phyloP scores from a whole-genome alignment of 139 green algal species.

The Micractinium sp. region DNA sequence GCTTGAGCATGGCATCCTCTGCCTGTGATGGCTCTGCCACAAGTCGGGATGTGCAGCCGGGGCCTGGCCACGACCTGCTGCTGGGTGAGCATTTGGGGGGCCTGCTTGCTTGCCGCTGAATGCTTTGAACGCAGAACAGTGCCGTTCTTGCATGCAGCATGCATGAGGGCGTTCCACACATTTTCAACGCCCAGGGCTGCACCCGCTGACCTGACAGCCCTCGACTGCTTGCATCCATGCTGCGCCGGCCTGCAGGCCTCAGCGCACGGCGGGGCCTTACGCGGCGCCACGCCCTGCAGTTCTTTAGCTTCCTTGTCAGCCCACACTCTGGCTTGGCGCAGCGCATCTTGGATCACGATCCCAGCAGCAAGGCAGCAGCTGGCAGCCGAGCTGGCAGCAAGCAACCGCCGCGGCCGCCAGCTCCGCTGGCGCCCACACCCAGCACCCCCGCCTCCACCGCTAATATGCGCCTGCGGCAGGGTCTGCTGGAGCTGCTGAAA shows the following conservation, averaged over 20 bases:
- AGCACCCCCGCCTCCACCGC: background rate
- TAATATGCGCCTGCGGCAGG: slow-evolving; percentile 22
- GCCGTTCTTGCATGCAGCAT: no score
- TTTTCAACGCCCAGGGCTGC: no score
- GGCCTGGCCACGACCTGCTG: slow-evolving; percentile 30
- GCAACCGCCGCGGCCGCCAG: no score
- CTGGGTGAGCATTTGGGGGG: slow-evolving; percentile 2
- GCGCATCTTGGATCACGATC: slow-evolving; percentile 32
- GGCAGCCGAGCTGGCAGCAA: background rate
- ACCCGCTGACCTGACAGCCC: no score
- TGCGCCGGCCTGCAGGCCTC: slow-evolving; percentile 1
- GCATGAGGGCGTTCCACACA: no score
- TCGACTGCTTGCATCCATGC: background rate
- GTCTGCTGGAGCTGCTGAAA: slow-evolving; percentile 43
- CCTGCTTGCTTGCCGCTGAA: no score
- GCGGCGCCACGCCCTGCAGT: slow-evolving; percentile 30
- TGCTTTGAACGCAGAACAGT: no score
- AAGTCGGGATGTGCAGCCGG: background rate
- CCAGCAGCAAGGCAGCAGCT: background rate
- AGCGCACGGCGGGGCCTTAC: slow-evolving; percentile 24
- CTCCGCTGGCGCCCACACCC: background rate
- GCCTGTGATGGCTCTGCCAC: background rate
- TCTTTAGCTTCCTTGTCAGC: slow-evolving; percentile 43
- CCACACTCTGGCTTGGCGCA: slow-evolving; percentile 21
- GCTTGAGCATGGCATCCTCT: slow-evolving; percentile 4